Percentiles rank a stretch among this genome's conserved stretches.
These are phyloP conservation scores for Corymbia maculata DNA, from an alignment of 345 rosid species.

Conservation along the genomic window DNA sequence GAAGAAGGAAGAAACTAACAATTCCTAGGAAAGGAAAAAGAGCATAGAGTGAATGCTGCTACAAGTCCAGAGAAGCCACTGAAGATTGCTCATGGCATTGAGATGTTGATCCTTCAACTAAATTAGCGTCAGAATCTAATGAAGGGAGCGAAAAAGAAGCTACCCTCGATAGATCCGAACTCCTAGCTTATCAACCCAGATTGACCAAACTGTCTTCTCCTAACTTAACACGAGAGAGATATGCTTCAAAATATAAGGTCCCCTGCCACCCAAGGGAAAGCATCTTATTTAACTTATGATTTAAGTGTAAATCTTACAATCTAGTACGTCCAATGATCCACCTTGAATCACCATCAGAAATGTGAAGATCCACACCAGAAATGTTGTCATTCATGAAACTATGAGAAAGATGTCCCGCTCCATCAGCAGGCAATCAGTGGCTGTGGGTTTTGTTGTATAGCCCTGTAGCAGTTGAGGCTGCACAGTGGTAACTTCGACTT, in stretches of 20 bases:
- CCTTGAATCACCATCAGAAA: background rate
- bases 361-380: background rate
- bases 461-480: constrained; percentile 90
- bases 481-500: constrained; percentile 83
- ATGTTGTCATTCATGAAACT: background rate
- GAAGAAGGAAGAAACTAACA: background rate
- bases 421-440: background rate
- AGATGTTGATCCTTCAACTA: background rate
- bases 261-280: background rate
- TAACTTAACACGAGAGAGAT: background rate
- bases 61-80: background rate
- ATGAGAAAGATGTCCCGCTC: background rate
- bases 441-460: constrained; percentile 29
- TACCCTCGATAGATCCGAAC: background rate
- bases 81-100: background rate
- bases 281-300: background rate
- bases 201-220: background rate
- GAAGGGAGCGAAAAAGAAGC: background rate
- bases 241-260: background rate
- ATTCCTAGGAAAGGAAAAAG: background rate
- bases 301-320: background rate
- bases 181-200: background rate
- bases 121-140: background rate
- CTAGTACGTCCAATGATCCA: background rate
- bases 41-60: background rate